Percentiles rank a stretch among this genome's conserved stretches.
phyloP scores from a whole-genome alignment of 2,329 filamentous ascomycete genomes.

The Clonostachys rhizophaga region DNA sequence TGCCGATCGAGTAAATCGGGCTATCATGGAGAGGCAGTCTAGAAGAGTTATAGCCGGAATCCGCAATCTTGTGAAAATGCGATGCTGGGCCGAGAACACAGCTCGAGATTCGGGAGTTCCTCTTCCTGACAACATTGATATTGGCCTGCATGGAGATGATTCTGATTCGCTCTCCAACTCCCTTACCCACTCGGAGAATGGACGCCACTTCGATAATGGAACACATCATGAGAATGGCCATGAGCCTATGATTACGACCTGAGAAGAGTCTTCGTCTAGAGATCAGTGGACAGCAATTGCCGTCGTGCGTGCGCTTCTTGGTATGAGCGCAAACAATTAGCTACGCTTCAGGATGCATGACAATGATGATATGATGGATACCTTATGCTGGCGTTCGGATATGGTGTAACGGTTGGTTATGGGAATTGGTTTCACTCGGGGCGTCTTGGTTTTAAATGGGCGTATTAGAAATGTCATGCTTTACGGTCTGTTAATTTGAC shows the following conservation, averaged over 20 bases:
- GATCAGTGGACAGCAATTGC: too few relatives aligned
- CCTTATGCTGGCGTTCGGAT: too few relatives aligned
- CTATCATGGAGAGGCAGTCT: constrained; percentile 72
- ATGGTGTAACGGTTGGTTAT: too few relatives aligned
- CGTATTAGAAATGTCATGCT: too few relatives aligned
- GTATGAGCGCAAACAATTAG: too few relatives aligned
- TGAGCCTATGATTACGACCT: constrained; percentile 49
- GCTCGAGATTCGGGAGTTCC: constrained; percentile 31
- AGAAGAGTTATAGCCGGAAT: constrained; percentile 76
- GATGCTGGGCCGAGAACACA: constrained; percentile 77
- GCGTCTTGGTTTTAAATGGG: too few relatives aligned
- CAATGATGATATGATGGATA: too few relatives aligned
- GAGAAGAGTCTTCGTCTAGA: constrained; percentile 6
- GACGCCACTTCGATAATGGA: constrained; percentile 10
- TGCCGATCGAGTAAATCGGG: constrained; percentile 85
- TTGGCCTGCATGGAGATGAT: constrained; percentile 31
- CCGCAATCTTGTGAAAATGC: constrained; percentile 72
- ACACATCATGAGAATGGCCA: constrained; percentile 30
- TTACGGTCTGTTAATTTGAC: too few relatives aligned
- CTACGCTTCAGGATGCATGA: too few relatives aligned
- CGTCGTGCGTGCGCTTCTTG: too few relatives aligned
- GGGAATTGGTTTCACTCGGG: too few relatives aligned
- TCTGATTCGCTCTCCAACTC: constrained; percentile 8
- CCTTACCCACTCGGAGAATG: neutral
- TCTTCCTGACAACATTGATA: constrained; percentile 26